Conservation (phyloP, 169 alveolate species). For the Eimeria zaria region DNA sequence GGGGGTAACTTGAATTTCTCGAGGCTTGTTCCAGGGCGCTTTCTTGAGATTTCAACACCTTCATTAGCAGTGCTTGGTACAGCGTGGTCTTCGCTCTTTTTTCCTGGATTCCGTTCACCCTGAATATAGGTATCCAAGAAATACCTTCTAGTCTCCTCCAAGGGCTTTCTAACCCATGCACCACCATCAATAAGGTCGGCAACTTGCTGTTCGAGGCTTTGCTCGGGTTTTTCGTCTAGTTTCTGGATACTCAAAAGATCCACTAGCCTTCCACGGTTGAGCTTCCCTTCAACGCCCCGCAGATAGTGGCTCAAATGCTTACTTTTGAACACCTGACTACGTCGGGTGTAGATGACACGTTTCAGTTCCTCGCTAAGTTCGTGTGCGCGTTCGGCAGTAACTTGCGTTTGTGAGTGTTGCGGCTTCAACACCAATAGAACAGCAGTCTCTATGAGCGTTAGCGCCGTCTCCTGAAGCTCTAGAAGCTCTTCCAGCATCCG, state of each 20-base stretch:
- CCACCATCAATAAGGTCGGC: not conserved
- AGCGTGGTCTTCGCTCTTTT: not conserved
- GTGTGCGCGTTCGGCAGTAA: not conserved
- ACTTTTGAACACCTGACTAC: conserved; percentile 15
- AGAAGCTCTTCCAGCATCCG: not conserved
- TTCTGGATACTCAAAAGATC: not conserved
- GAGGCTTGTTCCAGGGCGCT: no score
- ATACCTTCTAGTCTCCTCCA: not conserved
- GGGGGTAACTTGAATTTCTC: not conserved
- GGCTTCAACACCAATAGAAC: not conserved
- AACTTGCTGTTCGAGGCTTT: not conserved
- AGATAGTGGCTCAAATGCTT: not conserved
- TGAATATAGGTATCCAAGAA: not conserved
- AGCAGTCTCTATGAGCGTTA: not conserved
- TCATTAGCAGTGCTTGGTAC: not conserved
- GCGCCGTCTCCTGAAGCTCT: conserved; percentile 6
- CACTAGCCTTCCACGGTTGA: not conserved
- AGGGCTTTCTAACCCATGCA: not conserved
- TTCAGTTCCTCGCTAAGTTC: not conserved
- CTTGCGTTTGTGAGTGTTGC: not conserved
- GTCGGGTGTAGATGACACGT: conserved; percentile 20
- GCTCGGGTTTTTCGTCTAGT: not conserved
- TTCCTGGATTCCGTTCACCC: not conserved
- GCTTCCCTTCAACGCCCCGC: not conserved
- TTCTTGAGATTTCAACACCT: not conserved